These are phyloP conservation scores for Tolypocladium pustulatum DNA, from an alignment of 2,329 filamentous ascomycete genomes.

Conservation along the genomic window DNA sequence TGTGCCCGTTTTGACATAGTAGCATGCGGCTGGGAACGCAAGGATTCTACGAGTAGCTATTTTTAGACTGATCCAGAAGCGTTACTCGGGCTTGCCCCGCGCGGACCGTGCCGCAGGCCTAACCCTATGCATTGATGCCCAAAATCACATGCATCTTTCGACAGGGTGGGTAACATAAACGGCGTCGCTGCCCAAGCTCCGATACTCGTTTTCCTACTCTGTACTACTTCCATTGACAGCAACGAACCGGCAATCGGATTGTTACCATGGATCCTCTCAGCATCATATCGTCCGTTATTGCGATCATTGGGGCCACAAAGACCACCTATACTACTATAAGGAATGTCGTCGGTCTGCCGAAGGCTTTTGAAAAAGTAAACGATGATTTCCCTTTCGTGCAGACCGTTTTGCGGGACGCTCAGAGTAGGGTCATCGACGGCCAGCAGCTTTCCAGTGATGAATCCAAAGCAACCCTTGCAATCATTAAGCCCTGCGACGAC, in stretches of 20 bases:
- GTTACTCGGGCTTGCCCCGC: too few relatives aligned
- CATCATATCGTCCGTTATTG: neutral
- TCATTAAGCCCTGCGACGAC: neutral
- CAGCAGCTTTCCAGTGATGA: neutral
- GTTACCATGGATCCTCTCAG: neutral
- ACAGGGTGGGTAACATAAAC: neutral
- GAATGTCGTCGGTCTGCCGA: neutral
- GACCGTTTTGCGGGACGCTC: neutral
- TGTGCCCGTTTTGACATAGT: too few relatives aligned
- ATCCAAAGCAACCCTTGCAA: neutral
- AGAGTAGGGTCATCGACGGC: neutral
- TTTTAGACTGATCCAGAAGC: too few relatives aligned
- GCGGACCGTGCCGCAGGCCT: too few relatives aligned
- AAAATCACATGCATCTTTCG: neutral
- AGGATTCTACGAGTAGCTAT: too few relatives aligned
- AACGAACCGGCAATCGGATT: neutral
- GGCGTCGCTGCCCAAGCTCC: neutral
- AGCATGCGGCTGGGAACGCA: too few relatives aligned
- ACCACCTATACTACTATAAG: neutral
- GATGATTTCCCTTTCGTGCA: neutral
- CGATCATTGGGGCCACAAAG: neutral
- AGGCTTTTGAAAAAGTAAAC: neutral
- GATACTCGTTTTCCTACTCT: neutral
- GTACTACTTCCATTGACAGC: neutral
- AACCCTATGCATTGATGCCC: neutral